A percentile compares a stretch with the other conserved stretches of the same genome.
Evolutionary conservation across 1,284 basidiomycete species (phyloP).

Genomic region (Gymnopus androsaceus): DNA sequence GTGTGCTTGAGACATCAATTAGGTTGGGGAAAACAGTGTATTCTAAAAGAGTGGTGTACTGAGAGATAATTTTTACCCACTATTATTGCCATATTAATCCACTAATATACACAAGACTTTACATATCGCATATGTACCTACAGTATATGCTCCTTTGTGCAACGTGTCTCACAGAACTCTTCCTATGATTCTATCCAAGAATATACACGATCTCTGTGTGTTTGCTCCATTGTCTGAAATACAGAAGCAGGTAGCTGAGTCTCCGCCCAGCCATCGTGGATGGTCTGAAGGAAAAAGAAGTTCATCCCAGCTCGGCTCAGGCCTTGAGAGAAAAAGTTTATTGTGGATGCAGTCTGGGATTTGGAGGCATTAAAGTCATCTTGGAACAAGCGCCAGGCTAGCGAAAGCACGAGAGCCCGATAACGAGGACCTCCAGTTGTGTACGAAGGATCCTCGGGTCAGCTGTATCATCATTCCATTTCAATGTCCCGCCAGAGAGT

Average conservation of each 20-base stretch:
- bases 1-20: too few species aligned
- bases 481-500: too few species aligned
- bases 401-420: background rate
- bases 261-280: constrained; percentile 2
- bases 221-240: background rate
- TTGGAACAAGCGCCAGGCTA: background rate
- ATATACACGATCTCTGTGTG: background rate
- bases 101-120: too few species aligned
- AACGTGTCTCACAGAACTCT: too few species aligned
- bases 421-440: background rate
- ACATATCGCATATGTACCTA: too few species aligned
- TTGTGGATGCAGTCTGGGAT: background rate
- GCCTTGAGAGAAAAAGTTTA: background rate
- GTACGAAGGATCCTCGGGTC: background rate
- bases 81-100: too few species aligned
- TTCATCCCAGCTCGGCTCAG: background rate
- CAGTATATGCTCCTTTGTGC: too few species aligned
- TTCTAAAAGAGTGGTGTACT: too few species aligned
- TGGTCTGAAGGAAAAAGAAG: background rate
- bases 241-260: background rate
- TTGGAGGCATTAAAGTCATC: background rate
- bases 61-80: too few species aligned
- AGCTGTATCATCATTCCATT: too few species aligned
- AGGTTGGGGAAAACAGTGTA: too few species aligned
- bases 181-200: background rate